Conservation (phyloP, 257 asterid species). For the Lithospermum erythrorhizon region DNA sequence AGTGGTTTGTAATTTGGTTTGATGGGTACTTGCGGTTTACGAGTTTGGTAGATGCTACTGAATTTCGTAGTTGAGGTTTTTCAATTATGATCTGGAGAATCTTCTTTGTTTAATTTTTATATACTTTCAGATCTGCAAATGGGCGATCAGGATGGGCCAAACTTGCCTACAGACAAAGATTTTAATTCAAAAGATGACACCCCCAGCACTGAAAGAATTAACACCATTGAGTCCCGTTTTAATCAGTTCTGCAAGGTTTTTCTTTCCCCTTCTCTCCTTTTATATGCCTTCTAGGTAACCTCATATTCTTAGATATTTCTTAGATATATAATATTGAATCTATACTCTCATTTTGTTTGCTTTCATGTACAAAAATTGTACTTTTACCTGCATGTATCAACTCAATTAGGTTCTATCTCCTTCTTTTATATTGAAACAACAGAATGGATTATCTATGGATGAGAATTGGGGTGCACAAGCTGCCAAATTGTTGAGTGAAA, state of each 20-base stretch:
- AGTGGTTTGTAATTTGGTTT: neutral
- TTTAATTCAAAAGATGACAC: slow-evolving; percentile 19
- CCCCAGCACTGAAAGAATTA: neutral
- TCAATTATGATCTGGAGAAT: neutral
- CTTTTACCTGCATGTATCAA: slow-evolving; percentile 6
- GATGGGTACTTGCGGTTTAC: neutral
- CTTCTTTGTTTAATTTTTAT: neutral
- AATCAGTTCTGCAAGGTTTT: slow-evolving; percentile 60
- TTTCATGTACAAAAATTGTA: neutral
- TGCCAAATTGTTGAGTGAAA: slow-evolving; percentile 49
- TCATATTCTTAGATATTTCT: neutral
- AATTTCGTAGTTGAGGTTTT: neutral
- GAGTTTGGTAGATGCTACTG: neutral
- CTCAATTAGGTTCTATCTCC: neutral
- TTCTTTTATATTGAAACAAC: slow-evolving; percentile 1
- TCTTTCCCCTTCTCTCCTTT: slow-evolving; percentile 3
- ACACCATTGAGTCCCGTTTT: slow-evolving; percentile 57
- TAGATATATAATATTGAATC: too few relatives aligned
- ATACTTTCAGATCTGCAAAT: neutral
- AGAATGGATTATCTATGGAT: slow-evolving; percentile 49
- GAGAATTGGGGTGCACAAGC: slow-evolving; percentile 40
- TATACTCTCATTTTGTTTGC: neutral
- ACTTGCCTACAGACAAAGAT: neutral
- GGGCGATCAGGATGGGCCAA: neutral
- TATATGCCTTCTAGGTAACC: neutral